Evolutionary conservation across 2,329 filamentous ascomycete genomes (phyloP).

Genomic region (Nectriaceae sp.): DNA sequence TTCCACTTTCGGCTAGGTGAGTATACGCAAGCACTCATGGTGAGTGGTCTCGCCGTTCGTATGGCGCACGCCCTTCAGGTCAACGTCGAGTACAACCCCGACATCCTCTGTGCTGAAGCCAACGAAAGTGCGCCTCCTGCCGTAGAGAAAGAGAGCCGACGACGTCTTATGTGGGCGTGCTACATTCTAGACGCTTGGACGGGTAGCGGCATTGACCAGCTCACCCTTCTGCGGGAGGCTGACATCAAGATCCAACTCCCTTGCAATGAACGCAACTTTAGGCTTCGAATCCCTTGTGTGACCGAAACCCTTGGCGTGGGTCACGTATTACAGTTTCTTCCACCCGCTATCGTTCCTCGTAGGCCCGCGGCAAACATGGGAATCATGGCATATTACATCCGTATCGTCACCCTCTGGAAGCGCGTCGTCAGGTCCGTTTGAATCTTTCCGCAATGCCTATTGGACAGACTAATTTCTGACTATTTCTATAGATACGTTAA

Average conservation of each 20-base stretch:
- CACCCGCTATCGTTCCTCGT: conserved; percentile 40
- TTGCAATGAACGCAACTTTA: conserved; percentile 43
- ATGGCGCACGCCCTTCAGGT: conserved; percentile 45
- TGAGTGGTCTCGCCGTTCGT: conserved; percentile 42
- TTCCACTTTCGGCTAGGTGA: conserved; percentile 42
- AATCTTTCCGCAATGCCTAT: not conserved
- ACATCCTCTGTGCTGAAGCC: conserved; percentile 39
- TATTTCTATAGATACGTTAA: conserved; percentile 40
- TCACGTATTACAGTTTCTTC: conserved; percentile 42
- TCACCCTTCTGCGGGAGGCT: conserved; percentile 40
- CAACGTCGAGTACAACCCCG: conserved; percentile 38
- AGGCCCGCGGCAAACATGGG: conserved; percentile 45
- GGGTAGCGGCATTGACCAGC: conserved; percentile 40
- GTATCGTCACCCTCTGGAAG: conserved; percentile 44
- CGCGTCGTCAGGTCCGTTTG: conserved; percentile 37
- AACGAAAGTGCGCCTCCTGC: conserved; percentile 34
- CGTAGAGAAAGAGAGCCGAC: conserved; percentile 39
- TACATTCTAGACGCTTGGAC: conserved; percentile 44
- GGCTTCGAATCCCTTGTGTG: conserved; percentile 41
- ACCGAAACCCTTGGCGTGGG: conserved; percentile 43
- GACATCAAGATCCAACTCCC: conserved; percentile 45
- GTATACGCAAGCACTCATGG: conserved; percentile 42
- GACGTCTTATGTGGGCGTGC: conserved; percentile 45
- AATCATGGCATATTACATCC: conserved; percentile 46
- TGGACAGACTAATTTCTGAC: conserved; percentile 8